Base-by-base conservation (phyloP, 164 flowering plant genomes). In the Cinnamomum chago region DNA sequence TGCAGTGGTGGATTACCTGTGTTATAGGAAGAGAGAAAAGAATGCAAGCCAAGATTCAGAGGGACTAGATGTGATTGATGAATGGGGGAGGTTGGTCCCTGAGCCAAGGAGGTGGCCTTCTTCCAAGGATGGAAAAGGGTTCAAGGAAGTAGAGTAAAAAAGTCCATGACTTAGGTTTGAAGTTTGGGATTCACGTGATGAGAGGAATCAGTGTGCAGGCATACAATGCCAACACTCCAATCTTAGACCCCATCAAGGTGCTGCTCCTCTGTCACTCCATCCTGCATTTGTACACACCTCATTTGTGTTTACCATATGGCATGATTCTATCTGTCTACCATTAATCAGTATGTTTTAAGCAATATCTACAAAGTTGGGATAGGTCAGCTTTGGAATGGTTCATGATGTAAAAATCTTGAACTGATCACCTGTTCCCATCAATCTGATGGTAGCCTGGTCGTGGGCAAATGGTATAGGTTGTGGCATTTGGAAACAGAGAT, bases 131-230 rank as follows among this genome's bases (percentile, higher is more conserved):
- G 98, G 96, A 23, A 86, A 84, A 74, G 98, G 99, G 65, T 95
- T 95, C 81, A 75, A 87, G 35, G 85, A 90, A 79, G 88, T 91
- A 35, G 97, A 81, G 73, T n/a, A n/a, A n/a, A n/a, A 85, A 83
- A 80, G 95, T 95, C 3, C 99, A 95, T 81, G 67, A 66, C 68
- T 86, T 92, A 94, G 98, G 97, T 72, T 83, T 93, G 82, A 90
- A 92, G 82, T 93, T 95, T 75, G 99, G 98, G 68, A 90, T 95
- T 82, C 99, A 95, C 86, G 92, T 93, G 55, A 95, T 95, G 99
- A 86, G 97, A 81, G 99, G 99, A 70, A 87, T 95, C 75, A 91
- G 99, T 68, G 84, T 87, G 30, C 97, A 92, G 70, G 99, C 99
- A n/a, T 82, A 87, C 70, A 84, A 92, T 83, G 92, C 95, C 67